These are phyloP conservation scores for Aspergillus avenaceus DNA, from an alignment of 495 filamentous ascomycete species.

Conservation along the genomic window DNA sequence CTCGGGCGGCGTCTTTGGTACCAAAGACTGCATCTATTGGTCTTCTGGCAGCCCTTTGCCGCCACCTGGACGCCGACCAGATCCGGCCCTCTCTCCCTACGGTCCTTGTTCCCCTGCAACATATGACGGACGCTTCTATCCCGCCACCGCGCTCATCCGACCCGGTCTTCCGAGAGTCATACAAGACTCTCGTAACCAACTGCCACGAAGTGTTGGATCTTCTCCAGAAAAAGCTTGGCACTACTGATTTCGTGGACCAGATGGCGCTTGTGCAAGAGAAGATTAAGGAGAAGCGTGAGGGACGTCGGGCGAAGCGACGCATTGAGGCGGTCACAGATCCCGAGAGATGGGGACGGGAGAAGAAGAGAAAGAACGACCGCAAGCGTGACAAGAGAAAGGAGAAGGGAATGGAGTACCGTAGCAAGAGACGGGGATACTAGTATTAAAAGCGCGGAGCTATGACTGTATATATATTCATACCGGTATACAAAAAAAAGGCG, in stretches of 20 bases:
- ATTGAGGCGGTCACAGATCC: constrained; percentile 81
- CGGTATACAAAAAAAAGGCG: constrained; percentile 14
- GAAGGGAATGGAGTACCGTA: constrained; percentile 63
- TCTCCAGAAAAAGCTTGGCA: constrained; percentile 82
- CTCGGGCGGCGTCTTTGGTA: constrained; percentile 53
- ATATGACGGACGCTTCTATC: constrained; percentile 76
- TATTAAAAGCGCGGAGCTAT: neutral
- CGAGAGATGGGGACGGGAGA: constrained; percentile 70
- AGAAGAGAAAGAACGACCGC: constrained; percentile 80
- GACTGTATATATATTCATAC: constrained; percentile 8
- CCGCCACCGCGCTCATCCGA: constrained; percentile 62
- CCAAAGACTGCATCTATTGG: constrained; percentile 75
- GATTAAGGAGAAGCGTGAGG: constrained; percentile 65
- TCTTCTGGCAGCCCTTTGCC: constrained; percentile 59
- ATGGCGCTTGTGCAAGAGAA: constrained; percentile 63
- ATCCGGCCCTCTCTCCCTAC: constrained; percentile 55
- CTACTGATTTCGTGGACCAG: constrained; percentile 64
- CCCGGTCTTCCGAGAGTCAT: constrained; percentile 58
- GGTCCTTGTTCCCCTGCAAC: constrained; percentile 76
- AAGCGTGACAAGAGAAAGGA: constrained; percentile 81
- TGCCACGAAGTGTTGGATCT: constrained; percentile 68
- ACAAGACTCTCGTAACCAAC: constrained; percentile 62
- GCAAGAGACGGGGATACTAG: constrained; percentile 65
- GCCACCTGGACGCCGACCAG: constrained; percentile 51
- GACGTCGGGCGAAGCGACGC: constrained; percentile 73